These are phyloP conservation scores for Solanum ossicruentum DNA, from an alignment of 257 asterid genomes.

Conservation along the genomic window DNA sequence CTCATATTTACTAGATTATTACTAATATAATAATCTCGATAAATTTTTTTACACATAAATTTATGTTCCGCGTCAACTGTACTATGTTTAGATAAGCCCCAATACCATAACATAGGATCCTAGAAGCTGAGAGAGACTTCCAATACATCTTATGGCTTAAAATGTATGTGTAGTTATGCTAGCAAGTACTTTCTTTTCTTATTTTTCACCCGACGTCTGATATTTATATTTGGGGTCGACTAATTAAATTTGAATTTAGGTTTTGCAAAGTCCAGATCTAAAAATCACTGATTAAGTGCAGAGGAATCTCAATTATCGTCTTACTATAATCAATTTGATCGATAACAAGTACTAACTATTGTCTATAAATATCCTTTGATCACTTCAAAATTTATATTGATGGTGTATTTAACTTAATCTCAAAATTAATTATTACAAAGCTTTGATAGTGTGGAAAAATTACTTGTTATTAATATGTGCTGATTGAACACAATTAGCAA, in stretches of 20 bases:
- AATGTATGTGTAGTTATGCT: not conserved
- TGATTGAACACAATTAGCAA: not conserved
- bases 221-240: no score
- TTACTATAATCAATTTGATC: no score
- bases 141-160: not conserved
- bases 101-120: not conserved
- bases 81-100: not conserved
- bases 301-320: no score
- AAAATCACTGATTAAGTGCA: no score
- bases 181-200: not conserved
- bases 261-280: no score
- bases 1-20: not conserved
- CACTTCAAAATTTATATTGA: no score
- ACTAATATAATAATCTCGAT: no score
- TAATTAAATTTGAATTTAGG: no score
- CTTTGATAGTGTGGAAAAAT: not conserved
- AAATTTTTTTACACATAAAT: no score
- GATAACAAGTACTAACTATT: not conserved
- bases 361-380: not conserved
- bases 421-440: not conserved
- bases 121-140: not conserved
- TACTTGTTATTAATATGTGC: not conserved
- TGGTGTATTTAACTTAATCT: not conserved
- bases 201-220: rapidly evolving
- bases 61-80: not conserved